Conservation (phyloP, 345 rosid genomes). For the Syzygium aqueum region DNA sequence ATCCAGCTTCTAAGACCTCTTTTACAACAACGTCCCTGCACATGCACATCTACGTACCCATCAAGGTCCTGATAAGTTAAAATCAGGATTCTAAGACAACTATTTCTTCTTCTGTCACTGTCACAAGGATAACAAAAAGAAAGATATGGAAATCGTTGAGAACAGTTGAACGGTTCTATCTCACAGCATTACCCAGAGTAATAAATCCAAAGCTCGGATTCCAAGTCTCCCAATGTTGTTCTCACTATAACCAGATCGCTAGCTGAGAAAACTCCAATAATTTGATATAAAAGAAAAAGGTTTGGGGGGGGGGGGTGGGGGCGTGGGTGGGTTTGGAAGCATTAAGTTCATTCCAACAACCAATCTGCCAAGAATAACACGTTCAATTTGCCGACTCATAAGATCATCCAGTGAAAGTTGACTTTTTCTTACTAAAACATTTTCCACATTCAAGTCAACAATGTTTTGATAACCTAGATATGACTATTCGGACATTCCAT, state of each 20-base stretch:
- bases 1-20: not conserved
- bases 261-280: not conserved
- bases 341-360: not conserved
- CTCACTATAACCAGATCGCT: not conserved
- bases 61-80: not conserved
- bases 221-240: not conserved
- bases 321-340: not conserved
- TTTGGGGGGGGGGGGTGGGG: not conserved
- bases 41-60: not conserved
- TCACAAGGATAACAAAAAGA: not conserved
- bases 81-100: not conserved
- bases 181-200: not conserved
- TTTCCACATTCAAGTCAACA: not conserved
- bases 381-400: not conserved
- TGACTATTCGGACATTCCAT: not conserved
- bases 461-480: not conserved
- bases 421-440: not conserved
- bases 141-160: not conserved
- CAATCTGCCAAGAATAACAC: not conserved
- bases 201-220: not conserved
- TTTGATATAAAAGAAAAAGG: not conserved
- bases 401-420: not conserved
- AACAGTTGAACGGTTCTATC: not conserved
- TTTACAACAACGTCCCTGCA: not conserved
- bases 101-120: not conserved